A percentile compares a stretch with the other conserved stretches of the same genome.
Conservation (phyloP, 1,284 basidiomycete genomes). For the Cryptococcus sp. region DNA sequence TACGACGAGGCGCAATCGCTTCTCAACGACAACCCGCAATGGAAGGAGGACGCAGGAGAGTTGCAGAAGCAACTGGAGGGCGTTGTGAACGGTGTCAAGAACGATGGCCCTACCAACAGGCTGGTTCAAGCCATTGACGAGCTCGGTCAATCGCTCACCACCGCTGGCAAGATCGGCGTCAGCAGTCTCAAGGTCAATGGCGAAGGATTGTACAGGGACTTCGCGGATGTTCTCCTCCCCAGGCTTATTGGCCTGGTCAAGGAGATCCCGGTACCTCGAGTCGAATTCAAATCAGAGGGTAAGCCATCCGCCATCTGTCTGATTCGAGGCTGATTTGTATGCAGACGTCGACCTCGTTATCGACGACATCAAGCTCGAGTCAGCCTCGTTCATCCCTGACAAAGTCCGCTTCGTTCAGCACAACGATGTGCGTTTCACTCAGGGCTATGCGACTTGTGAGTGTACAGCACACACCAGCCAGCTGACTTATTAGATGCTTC, state of each 20-base stretch:
- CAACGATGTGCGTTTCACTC: slow-evolving; percentile 54
- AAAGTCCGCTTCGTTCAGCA: slow-evolving; percentile 53
- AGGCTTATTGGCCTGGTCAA: slow-evolving; percentile 53
- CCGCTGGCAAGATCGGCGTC: slow-evolving; percentile 45
- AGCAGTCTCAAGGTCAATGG: slow-evolving; percentile 40
- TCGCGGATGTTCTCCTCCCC: slow-evolving; percentile 54
- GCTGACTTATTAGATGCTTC: slow-evolving; percentile 37
- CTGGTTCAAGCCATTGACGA: slow-evolving; percentile 51
- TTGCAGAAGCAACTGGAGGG: slow-evolving; percentile 50
- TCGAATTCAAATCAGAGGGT: slow-evolving; percentile 54
- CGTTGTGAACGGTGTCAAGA: slow-evolving; percentile 46
- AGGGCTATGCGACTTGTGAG: slow-evolving; percentile 52
- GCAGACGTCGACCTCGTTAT: slow-evolving; percentile 53
- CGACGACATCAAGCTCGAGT: slow-evolving; percentile 52
- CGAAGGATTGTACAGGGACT: slow-evolving; percentile 52
- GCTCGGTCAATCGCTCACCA: slow-evolving; percentile 46
- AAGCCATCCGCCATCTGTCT: slow-evolving; percentile 5
- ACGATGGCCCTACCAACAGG: slow-evolving; percentile 46
- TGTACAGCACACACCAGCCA: neutral
- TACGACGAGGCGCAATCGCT: slow-evolving; percentile 53
- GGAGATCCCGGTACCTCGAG: slow-evolving; percentile 54
- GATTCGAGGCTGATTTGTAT: slow-evolving; percentile 9
- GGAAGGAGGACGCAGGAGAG: slow-evolving; percentile 46
- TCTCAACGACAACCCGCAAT: slow-evolving; percentile 44
- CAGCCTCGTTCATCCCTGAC: slow-evolving; percentile 55